Evolutionary conservation across 345 rosid genomes (phyloP), one percentile per base, ranked within the genome.

Genomic region (Bretschneidera sinensis): DNA sequence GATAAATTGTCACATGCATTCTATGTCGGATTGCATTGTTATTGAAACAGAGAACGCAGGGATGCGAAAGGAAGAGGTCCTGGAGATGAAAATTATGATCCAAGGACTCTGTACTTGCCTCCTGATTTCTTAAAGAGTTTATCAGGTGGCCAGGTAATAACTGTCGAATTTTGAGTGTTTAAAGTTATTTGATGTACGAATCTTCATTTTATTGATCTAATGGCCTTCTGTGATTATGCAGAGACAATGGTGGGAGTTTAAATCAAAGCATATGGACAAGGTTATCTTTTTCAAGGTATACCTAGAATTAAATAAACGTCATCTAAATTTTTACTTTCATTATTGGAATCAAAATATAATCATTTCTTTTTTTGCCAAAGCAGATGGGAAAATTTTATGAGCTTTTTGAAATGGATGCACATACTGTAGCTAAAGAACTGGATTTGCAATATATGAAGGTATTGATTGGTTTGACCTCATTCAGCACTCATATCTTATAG

Each of bases 211-310:
- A 65, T 48, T 57, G 24, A 31, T 63, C 24, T 22, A 20, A n/a
- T 63, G 33, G 31, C 43, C 43, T 47, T 3, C 19, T 61, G 31
- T 53, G 22, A 17, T 54, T 48, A 24, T 69, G 49, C 89, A 94
- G 97, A 88, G 85, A 74, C 97, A 94, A 85, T 94, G 99, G 99
- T 94, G 99, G 99, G 99, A 94, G 68, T 90, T 90, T 64, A 94
- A 94, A 79, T 84, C 99, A 54, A 86, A 88, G 68, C 92, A 94
- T 72, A 94, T 94, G 99, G 99, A 94, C 82, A 94, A 94, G 76
- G 96, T 94, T 73, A 64, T 88, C 43, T 94, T 94, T 76, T 94
- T 94, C 75, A 94, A 94, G 99, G 99, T 90, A 76, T 54, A 43
- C 31, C 47, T 9, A 35, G 20, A 18, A 43, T 61, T 43, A 49